phyloP scores from a whole-genome alignment of 352 stramenopile species.

The Phytophthora colocasiae region DNA sequence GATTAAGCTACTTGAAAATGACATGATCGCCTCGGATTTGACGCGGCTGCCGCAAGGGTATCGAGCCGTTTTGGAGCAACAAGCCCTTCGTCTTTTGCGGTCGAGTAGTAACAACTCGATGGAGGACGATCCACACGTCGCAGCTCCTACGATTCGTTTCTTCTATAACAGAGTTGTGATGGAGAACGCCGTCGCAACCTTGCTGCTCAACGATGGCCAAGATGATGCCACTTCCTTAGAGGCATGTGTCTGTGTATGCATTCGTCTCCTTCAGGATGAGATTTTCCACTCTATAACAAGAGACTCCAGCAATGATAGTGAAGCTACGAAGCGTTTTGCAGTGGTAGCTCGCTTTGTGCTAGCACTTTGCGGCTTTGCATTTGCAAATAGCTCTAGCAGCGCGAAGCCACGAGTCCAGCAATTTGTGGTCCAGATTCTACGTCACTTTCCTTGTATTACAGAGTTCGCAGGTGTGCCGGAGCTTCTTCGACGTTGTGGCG shows the following conservation, averaged over 20 bases:
- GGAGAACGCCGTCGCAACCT: conserved; percentile 48
- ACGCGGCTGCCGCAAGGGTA: conserved; percentile 42
- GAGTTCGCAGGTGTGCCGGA: conserved; percentile 22
- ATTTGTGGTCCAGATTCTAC: conserved; percentile 40
- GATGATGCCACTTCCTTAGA: conserved; percentile 38
- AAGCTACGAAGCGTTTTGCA: conserved; percentile 32
- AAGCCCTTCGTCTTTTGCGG: conserved; percentile 54
- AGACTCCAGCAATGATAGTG: neutral
- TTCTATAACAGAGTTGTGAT: conserved; percentile 66
- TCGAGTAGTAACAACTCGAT: conserved; percentile 33
- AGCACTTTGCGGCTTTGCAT: conserved; percentile 38
- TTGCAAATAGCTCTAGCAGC: conserved; percentile 27
- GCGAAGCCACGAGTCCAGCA: conserved; percentile 38
- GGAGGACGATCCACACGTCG: conserved; percentile 34
- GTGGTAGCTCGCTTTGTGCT: conserved; percentile 46
- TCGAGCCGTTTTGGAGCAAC: conserved; percentile 52
- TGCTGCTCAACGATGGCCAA: conserved; percentile 32
- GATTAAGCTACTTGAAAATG: conserved; percentile 50
- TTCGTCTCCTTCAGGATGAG: conserved; percentile 61
- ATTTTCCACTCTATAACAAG: conserved; percentile 44
- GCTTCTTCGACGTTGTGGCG: conserved; percentile 29
- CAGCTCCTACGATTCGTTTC: conserved; percentile 38
- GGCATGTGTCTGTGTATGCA: conserved; percentile 44
- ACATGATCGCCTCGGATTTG: conserved; percentile 51
- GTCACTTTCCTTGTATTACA: conserved; percentile 39